These are phyloP conservation scores for Trichoderma atroviride DNA, from an alignment of 2,329 filamentous ascomycete genomes.

Conservation along the genomic window DNA sequence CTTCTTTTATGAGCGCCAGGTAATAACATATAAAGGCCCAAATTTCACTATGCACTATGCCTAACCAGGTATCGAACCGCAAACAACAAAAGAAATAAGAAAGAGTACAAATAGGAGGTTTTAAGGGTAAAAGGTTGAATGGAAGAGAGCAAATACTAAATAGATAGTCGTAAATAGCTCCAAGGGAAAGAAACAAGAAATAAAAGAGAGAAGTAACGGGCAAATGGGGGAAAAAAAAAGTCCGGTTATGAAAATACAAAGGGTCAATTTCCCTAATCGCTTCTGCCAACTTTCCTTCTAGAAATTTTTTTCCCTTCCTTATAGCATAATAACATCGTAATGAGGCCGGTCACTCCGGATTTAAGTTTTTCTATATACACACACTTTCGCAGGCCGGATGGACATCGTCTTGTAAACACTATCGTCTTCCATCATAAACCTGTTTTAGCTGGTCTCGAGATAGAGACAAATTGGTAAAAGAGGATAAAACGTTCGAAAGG, in stretches of 20 bases:
- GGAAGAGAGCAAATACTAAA: neutral
- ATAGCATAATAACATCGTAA: conserved; percentile 21
- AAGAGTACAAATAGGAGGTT: neutral
- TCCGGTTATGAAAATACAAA: conserved; percentile 15
- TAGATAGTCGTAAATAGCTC: neutral
- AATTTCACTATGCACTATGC: conserved; percentile 16
- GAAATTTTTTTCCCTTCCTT: conserved; percentile 18
- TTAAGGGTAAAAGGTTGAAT: neutral
- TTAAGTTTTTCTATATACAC: conserved; percentile 21
- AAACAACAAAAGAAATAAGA: conserved; percentile 10
- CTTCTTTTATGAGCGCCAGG: conserved; percentile 11
- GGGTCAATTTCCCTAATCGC: conserved; percentile 1
- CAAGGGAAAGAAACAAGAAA: neutral
- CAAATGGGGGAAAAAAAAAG: neutral
- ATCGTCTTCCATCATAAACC: conserved; percentile 12
- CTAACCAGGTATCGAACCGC: conserved; percentile 23
- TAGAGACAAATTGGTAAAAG: neutral
- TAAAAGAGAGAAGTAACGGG: neutral
- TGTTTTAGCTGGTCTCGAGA: neutral
- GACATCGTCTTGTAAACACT: conserved; percentile 2
- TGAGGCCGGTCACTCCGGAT: conserved; percentile 14
- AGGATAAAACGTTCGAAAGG: neutral
- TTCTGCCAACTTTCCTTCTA: conserved; percentile 18
- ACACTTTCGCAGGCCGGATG: conserved; percentile 5
- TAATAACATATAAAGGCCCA: neutral